Conservation (phyloP, 441 rosid species). For the Euphorbia corollata region DNA sequence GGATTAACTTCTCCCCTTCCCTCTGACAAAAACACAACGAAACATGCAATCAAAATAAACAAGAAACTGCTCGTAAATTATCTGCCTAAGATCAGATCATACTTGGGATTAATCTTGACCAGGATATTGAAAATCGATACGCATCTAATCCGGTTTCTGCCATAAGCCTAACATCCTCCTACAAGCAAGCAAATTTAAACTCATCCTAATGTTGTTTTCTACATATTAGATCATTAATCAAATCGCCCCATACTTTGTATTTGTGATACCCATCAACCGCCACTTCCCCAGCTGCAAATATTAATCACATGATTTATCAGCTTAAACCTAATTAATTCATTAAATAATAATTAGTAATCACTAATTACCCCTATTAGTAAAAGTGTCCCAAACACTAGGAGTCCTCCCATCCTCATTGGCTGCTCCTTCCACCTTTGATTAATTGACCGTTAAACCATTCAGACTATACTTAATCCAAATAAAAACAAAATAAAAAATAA, state of each 20-base stretch:
- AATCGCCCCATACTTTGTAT: slow-evolving; percentile 40
- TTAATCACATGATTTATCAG: not conserved
- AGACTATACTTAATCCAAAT: not conserved
- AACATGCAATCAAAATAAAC: not conserved
- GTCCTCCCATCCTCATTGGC: slow-evolving; percentile 57
- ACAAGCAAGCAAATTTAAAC: not conserved
- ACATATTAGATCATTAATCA: not conserved
- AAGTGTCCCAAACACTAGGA: slow-evolving; percentile 60
- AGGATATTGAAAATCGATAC: slow-evolving; percentile 64
- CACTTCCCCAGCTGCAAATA: slow-evolving; percentile 43
- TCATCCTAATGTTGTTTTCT: not conserved
- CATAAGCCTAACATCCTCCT: slow-evolving; percentile 74
- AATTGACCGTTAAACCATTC: not conserved
- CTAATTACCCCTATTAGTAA: slow-evolving; percentile 31
- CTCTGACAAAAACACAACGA: slow-evolving; percentile 27
- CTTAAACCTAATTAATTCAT: not conserved
- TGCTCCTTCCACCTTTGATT: slow-evolving; percentile 64
- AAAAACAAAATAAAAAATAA: not conserved
- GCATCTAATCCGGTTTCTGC: slow-evolving; percentile 54
- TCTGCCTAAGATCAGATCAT: not conserved
- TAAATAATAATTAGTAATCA: not conserved
- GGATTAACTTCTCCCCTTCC: slow-evolving; percentile 64
- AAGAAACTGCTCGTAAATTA: not conserved
- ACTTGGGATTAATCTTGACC: slow-evolving; percentile 74
- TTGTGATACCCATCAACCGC: slow-evolving; percentile 66